A percentile compares a stretch with the other conserved stretches of the same genome.
phyloP scores from a whole-genome alignment of 2,329 filamentous ascomycete genomes.

The Zarea fungicola region DNA sequence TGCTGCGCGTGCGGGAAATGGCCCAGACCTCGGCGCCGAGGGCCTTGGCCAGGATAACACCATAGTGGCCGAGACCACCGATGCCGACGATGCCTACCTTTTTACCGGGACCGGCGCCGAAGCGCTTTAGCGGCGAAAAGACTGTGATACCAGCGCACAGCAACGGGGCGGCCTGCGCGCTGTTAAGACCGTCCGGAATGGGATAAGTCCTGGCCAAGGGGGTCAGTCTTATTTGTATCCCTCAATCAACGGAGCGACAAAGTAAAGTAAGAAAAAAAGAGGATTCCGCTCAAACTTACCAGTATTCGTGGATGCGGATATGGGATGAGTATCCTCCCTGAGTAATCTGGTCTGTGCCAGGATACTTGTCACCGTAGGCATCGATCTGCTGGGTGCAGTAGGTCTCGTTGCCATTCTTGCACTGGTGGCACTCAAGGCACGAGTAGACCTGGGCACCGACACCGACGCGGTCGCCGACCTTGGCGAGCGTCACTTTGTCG shows the following conservation, averaged over 20 bases:
- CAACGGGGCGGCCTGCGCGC: slow-evolving; percentile 66
- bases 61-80: slow-evolving; percentile 68
- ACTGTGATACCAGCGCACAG: slow-evolving; percentile 79
- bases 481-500: slow-evolving; percentile 48
- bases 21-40: slow-evolving; percentile 58
- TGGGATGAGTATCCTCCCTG: slow-evolving; percentile 56
- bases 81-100: slow-evolving; percentile 72
- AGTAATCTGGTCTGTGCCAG: slow-evolving; percentile 54
- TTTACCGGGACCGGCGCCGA: slow-evolving; percentile 71
- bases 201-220: slow-evolving; percentile 49
- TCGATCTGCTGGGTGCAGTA: slow-evolving; percentile 58
- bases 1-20: slow-evolving; percentile 54
- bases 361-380: slow-evolving; percentile 54
- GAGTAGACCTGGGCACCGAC: slow-evolving; percentile 64
- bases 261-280: too few species aligned
- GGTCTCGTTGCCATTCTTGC: slow-evolving; percentile 62
- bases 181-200: slow-evolving; percentile 67
- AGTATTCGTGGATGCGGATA: slow-evolving; percentile 72
- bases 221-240: too few species aligned
- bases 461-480: slow-evolving; percentile 59
- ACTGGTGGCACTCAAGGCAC: slow-evolving; percentile 60
- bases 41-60: slow-evolving; percentile 63
- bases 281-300: slow-evolving; percentile 27
- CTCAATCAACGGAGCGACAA: not conserved
- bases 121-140: slow-evolving; percentile 71